A percentile compares a stretch with the other conserved stretches of the same genome.
Evolutionary conservation across 2,329 filamentous ascomycete species (phyloP).

Genomic region (Helotiales sp.): DNA sequence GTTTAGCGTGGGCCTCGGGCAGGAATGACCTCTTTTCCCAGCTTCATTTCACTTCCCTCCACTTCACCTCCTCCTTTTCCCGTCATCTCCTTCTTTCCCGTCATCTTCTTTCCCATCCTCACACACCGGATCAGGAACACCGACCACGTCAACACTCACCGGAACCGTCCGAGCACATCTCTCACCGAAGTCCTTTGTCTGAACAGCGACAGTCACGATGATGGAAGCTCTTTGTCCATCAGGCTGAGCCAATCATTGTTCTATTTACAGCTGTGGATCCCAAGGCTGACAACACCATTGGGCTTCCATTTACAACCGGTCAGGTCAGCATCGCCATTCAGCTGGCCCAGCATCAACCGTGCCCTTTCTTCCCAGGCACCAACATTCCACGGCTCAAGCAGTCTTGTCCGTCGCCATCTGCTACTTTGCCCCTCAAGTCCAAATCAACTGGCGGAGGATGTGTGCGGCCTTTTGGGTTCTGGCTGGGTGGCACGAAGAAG

Average conservation of each 20-base stretch:
- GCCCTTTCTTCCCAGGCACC: neutral
- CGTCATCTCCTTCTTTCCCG: neutral
- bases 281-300: conserved; percentile 13
- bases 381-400: neutral
- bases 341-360: neutral
- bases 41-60: neutral
- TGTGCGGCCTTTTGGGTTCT: neutral
- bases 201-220: conserved; percentile 7
- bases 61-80: neutral
- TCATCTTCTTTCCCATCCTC: neutral
- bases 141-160: conserved; percentile 1
- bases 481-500: neutral
- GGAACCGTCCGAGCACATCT: neutral
- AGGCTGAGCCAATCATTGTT: neutral
- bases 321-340: conserved; percentile 9
- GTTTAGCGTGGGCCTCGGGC: conserved; percentile 6
- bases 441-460: neutral
- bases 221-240: neutral
- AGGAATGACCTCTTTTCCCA: neutral
- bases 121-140: neutral
- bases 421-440: neutral
- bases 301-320: neutral
- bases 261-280: conserved; percentile 6
- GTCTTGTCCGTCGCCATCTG: neutral
- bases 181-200: neutral